phyloP scores from a whole-genome alignment of 345 rosid genomes.

The Syzygium aromaticum region DNA sequence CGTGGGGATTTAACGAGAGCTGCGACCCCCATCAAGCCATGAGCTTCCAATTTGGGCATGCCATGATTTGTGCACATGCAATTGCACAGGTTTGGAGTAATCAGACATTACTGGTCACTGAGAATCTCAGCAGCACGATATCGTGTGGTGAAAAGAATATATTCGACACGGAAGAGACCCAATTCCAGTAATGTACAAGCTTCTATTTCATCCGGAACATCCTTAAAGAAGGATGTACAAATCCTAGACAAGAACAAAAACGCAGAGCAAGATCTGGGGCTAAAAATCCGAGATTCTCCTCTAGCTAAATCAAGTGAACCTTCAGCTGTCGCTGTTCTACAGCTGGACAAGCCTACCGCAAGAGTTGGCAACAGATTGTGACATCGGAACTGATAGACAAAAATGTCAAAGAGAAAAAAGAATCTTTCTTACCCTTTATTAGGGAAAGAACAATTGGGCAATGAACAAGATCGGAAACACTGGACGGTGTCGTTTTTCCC shows the following conservation, averaged over 20 bases:
- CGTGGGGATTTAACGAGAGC: neutral
- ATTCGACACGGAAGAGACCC: neutral
- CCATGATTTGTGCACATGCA: neutral
- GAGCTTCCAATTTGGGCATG: neutral
- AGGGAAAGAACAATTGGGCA: neutral
- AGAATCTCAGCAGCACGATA: neutral
- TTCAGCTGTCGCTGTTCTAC: neutral
- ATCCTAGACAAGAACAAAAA: neutral
- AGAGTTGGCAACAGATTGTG: neutral
- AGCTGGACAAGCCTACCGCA: neutral
- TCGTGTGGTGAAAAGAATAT: neutral
- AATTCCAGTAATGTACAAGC: neutral
- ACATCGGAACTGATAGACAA: neutral
- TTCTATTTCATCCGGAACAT: neutral
- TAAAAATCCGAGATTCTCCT: slow-evolving; percentile 6
- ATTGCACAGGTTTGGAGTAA: neutral
- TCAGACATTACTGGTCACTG: neutral
- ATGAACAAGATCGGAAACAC: neutral
- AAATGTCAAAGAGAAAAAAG: neutral
- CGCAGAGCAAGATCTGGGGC: slow-evolving; percentile 18
- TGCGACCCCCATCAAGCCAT: neutral
- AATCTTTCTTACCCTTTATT: neutral
- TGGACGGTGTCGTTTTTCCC: neutral
- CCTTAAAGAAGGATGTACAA: neutral
- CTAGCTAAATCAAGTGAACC: neutral